phyloP scores from a whole-genome alignment of 2,329 filamentous ascomycete genomes.

The Grosmannia clavigera region DNA sequence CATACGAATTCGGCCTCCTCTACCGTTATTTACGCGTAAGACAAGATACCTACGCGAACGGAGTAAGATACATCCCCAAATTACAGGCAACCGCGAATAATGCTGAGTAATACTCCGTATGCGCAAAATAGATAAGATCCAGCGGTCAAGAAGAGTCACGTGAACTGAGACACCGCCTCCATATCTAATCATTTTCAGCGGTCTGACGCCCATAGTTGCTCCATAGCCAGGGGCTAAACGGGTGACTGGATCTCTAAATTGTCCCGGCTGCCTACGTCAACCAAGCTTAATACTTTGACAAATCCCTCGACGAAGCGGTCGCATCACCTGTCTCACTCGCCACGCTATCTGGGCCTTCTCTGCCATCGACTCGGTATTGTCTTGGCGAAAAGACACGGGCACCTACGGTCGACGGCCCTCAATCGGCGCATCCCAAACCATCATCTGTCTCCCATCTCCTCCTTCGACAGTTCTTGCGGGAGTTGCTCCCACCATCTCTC shows the following conservation, averaged over 20 bases:
- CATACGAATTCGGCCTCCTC: no score
- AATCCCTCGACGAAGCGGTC: background rate
- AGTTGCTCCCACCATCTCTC: background rate
- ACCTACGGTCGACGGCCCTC: background rate
- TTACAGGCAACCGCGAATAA: no score
- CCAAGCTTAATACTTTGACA: background rate
- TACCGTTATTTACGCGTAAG: no score
- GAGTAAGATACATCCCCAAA: no score
- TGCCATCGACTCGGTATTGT: background rate
- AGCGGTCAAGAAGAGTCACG: background rate
- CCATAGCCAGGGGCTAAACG: background rate
- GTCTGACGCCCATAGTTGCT: background rate
- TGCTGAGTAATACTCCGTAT: no score
- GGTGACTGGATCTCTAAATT: background rate
- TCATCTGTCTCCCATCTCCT: background rate
- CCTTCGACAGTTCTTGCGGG: background rate
- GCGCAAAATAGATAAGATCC: no score
- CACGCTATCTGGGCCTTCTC: background rate
- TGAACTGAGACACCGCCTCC: background rate
- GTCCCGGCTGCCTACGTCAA: background rate
- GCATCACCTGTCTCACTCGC: background rate
- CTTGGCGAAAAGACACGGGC: background rate
- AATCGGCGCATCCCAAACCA: background rate
- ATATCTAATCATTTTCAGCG: background rate
- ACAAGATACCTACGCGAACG: no score